These are phyloP conservation scores for Excoecaria cochinchinensis DNA, from an alignment of 345 rosid species.

Conservation along the genomic window DNA sequence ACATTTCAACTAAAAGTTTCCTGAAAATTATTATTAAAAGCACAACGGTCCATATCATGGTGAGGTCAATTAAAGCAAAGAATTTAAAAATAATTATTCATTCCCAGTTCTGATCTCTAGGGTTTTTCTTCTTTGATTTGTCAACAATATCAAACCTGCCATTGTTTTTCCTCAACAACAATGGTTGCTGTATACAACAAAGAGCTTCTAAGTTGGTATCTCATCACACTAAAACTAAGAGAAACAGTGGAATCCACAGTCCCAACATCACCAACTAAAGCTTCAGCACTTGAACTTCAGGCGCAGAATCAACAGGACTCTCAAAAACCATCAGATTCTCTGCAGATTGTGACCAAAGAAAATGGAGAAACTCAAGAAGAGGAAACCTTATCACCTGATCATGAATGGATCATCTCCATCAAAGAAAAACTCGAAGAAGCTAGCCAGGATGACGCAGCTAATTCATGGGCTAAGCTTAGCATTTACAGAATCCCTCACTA, in stretches of 20 bases:
- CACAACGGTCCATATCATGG: no score
- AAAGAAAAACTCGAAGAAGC: slow-evolving; percentile 63
- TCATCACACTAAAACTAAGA: slow-evolving; percentile 63
- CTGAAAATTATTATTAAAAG: no score
- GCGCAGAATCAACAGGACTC: slow-evolving; percentile 20
- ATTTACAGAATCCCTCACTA: slow-evolving; percentile 60
- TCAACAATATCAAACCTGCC: slow-evolving; percentile 14
- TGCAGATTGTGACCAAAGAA: slow-evolving; percentile 25
- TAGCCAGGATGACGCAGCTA: slow-evolving; percentile 51
- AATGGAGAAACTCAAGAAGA: slow-evolving; percentile 26
- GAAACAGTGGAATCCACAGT: slow-evolving; percentile 56
- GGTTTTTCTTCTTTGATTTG: background rate
- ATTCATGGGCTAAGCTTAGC: slow-evolving; percentile 60
- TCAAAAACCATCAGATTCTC: slow-evolving; percentile 28
- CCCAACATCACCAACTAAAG: slow-evolving; percentile 24
- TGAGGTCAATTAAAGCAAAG: no score
- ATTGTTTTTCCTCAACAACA: slow-evolving; percentile 1
- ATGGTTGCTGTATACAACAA: slow-evolving; percentile 74
- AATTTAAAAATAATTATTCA: no score
- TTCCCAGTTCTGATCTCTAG: background rate
- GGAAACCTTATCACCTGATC: slow-evolving; percentile 31
- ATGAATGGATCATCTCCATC: slow-evolving; percentile 70
- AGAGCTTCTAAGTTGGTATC: slow-evolving; percentile 71
- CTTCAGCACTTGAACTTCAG: slow-evolving; percentile 26
- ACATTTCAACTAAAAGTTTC: background rate